Evolutionary conservation across 192 early-diverging fungal species (phyloP).

Genomic region (Backusella macrospora): DNA sequence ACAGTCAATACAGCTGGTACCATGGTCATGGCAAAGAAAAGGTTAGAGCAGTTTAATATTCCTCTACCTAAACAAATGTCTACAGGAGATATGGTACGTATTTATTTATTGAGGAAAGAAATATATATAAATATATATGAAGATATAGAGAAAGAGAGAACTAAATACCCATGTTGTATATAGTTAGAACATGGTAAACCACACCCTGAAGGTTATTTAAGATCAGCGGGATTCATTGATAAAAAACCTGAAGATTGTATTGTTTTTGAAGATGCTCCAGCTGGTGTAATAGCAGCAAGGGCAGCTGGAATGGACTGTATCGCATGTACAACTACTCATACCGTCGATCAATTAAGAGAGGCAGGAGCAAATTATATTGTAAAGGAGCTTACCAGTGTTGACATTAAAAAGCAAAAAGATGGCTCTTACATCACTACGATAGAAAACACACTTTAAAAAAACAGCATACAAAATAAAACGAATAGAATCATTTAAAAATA

Average conservation of each 20-base stretch:
- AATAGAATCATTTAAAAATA: no score
- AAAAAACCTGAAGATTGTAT: constrained; percentile 46
- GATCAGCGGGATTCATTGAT: constrained; percentile 39
- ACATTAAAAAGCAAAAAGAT: constrained; percentile 27
- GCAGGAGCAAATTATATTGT: constrained; percentile 48
- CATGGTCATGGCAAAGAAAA: constrained; percentile 40
- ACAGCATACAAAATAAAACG: no score
- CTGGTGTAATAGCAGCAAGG: constrained; percentile 49
- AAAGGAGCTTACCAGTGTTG: constrained; percentile 40
- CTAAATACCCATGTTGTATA: no score
- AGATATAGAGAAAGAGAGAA: not conserved
- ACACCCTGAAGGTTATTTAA: constrained; percentile 42
- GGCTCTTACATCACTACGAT: not conserved
- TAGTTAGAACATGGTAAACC: constrained; percentile 32
- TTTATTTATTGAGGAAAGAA: no score
- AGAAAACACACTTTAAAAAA: not conserved
- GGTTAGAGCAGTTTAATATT: constrained; percentile 46
- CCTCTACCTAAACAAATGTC: constrained; percentile 36
- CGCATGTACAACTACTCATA: constrained; percentile 47
- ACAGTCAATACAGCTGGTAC: constrained; percentile 52
- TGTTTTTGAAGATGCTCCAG: constrained; percentile 58
- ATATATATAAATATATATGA: not conserved
- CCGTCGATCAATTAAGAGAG: constrained; percentile 43
- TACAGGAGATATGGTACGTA: constrained; percentile 32
- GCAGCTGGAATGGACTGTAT: constrained; percentile 46